phyloP scores from a whole-genome alignment of 176 grass and related monocot species.

The Raddia distichophylla region DNA sequence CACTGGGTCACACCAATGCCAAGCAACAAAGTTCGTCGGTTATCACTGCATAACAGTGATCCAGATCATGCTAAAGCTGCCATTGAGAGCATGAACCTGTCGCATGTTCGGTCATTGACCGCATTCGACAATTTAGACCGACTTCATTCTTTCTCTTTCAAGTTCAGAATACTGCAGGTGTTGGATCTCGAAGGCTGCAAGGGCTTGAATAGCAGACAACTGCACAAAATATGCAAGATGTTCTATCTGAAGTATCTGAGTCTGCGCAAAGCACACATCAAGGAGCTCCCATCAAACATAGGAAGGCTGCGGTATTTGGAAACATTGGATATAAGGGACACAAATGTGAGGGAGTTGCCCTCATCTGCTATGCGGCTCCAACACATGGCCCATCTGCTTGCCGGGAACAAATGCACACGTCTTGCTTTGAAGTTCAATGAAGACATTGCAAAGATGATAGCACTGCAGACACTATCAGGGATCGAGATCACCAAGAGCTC shows the following conservation, averaged over 20 bases:
- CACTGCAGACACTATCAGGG: constrained; percentile 31
- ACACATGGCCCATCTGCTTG: constrained; percentile 21
- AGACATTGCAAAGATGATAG: constrained; percentile 25
- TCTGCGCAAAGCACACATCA: background rate
- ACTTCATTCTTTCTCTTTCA: background rate
- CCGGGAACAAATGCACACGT: background rate
- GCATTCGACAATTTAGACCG: background rate
- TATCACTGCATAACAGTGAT: background rate
- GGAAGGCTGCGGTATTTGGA: background rate
- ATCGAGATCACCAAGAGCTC: background rate
- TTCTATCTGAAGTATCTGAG: constrained; percentile 39
- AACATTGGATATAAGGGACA: constrained; percentile 47
- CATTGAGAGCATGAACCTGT: constrained; percentile 17
- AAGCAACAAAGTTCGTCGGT: background rate
- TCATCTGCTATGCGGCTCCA: background rate
- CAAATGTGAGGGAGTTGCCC: background rate
- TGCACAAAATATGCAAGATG: constrained; percentile 30
- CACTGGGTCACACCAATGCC: constrained; percentile 35
- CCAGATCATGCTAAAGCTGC: background rate
- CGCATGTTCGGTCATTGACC: constrained; percentile 34
- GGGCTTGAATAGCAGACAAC: background rate
- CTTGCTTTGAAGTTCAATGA: background rate
- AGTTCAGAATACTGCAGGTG: constrained; percentile 19
- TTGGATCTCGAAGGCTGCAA: constrained; percentile 40
- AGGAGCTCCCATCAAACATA: background rate